phyloP scores from a whole-genome alignment of 2,329 filamentous ascomycete genomes.

The Metarhizium brunneum region DNA sequence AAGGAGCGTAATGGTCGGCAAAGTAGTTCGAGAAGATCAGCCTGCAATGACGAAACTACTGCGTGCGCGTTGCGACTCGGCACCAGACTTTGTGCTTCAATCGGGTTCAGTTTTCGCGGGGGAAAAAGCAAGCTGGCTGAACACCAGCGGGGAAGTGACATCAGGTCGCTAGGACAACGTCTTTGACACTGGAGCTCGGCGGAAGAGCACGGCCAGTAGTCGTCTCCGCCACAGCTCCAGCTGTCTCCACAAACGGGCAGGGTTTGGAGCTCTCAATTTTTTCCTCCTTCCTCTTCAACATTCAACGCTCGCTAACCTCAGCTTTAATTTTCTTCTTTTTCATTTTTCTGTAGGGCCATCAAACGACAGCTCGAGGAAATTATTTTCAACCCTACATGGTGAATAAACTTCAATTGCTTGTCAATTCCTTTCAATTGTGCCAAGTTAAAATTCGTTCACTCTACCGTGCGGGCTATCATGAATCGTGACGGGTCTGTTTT shows the following conservation, averaged over 20 bases:
- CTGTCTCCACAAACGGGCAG: background rate
- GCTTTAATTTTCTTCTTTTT: background rate
- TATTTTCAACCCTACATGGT: background rate
- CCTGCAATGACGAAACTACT: background rate
- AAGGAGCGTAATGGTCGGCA: background rate
- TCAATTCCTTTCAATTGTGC: background rate
- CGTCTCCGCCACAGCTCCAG: background rate
- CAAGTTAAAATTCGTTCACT: background rate
- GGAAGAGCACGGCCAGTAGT: background rate
- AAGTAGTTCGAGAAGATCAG: background rate
- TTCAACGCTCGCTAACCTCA: background rate
- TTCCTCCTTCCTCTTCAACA: background rate
- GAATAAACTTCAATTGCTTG: background rate
- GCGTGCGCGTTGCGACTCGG: background rate
- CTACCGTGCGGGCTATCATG: background rate
- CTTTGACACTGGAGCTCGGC: background rate
- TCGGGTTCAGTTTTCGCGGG: background rate
- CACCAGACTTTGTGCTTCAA: background rate
- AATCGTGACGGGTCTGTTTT: background rate
- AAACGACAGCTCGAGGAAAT: background rate
- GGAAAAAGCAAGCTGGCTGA: background rate
- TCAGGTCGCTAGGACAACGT: conserved; percentile 10
- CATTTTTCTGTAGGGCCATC: background rate
- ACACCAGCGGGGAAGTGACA: conserved; percentile 7
- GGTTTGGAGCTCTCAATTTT: background rate